Base-by-base conservation (phyloP, 1,284 basidiomycete species). In the Naganishia cerealis region DNA sequence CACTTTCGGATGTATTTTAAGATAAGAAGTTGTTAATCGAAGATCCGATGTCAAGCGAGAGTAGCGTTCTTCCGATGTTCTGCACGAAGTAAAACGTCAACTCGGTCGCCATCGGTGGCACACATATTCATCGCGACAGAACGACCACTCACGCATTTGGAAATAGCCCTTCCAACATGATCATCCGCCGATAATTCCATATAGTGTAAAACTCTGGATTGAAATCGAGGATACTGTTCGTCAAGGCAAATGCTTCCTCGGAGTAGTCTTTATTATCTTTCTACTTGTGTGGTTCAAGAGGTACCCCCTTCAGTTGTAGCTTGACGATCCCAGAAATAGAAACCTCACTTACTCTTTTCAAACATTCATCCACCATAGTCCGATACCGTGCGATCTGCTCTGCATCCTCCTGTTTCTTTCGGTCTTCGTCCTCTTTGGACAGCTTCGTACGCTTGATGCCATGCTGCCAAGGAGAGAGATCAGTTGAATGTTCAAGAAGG, bases 181-280 rank as follows among this genome's bases (percentile, higher is more conserved):
- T 92, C 58, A 86, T 83, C 36, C 93, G 84, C 53, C 94, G 85
- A 79, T 92, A 94, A 79, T 94, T 94, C 94, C 94, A 96, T 55
- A 91, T 82, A 0, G 92, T 93, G 79, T 94, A 95, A 77, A 92
- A 92, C 72, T 94, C 92, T 7, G 92, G 91, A 76, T 94, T 94
- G 63, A 88, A 73, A 70, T 88, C 86, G 10, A 94, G 85, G n/a
- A 94, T 79, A 38, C 83, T 83, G n/a, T 87, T 88, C 1, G 91
- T 94, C 55, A 88, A 81, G 24, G 85, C 83, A 39, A 95, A 85
- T 0, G 90, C 86, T 21, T 89, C 88, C 36, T 79, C 77, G 61
- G 87, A 86, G 83, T 86, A 89, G 65, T 90, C 89, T 50, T 81
- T 80, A 2, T 77, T 76, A 72, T 85, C 85, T 82, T 89, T 91